Evolutionary conservation across 2,329 filamentous ascomycete species (phyloP), one percentile per base, ranked within the genome.

Genomic region (Trichoderma gracile): DNA sequence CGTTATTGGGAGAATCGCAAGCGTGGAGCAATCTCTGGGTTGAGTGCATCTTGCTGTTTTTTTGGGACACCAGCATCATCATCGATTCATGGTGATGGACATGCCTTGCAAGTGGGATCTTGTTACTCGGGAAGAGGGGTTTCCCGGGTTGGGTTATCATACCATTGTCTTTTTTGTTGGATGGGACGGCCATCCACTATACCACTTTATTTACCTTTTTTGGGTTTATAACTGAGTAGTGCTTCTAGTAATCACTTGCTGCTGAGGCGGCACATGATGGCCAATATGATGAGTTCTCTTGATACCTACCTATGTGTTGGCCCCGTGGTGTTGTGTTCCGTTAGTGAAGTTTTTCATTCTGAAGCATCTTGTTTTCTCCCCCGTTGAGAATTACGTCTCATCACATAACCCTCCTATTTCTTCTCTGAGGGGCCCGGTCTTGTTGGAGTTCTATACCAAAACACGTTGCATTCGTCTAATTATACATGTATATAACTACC

Each of bases 1-100:
- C 61, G 61, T 61, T 64, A 46, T 61, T 45, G 53, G 33, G 52
- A 23, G 46, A 38, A 58, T 64, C 42, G 40, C 43, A 54, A 45
- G 60, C 65, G 40, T 30, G 46, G 23, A 56, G 53, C 55, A 57
- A 49, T 45, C 38, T 33, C 46, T 54, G 58, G 58, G 40, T 21
- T 38, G 38, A 52, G 58, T 23, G 14, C 23, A 14, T 43, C 33
- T 60, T 42, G 27, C 27, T n/a, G n/a, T 15, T 43, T 43, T 27
- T 59, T 42, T 8, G 6, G 30, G 46, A 19, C 57, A 50, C 33
- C 8, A 3, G 21, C 17, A 50, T 27, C 45, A n/a, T 30, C 42
- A 14, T n/a, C 30, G 10, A 9, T 3, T 45, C 12, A 8, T 3
- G 49, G 8, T 27, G 23, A 19, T 56, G 23, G 23, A 45, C 2